Conservation (phyloP, 192 early-diverging fungal genomes). For the Backusella tarrabulga region DNA sequence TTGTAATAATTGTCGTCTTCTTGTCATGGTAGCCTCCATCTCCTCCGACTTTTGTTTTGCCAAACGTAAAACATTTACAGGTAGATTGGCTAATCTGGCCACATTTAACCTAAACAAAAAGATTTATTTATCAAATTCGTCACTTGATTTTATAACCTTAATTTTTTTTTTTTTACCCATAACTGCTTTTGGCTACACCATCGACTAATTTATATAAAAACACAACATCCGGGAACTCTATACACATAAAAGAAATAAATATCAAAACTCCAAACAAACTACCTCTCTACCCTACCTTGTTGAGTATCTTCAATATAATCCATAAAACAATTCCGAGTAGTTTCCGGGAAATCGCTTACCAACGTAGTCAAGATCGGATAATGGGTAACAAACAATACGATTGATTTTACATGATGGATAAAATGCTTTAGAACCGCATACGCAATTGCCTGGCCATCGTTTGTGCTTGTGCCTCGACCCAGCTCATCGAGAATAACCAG, state of each 20-base stretch:
- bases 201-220: slow-evolving; percentile 70
- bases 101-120: slow-evolving; percentile 56
- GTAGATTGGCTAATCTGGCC: slow-evolving; percentile 65
- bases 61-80: slow-evolving; percentile 41
- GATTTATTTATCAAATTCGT: slow-evolving; percentile 1
- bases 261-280: neutral
- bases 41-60: slow-evolving; percentile 59
- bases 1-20: neutral
- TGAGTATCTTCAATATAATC: slow-evolving; percentile 45
- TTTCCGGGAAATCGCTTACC: slow-evolving; percentile 31
- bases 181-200: slow-evolving; percentile 63
- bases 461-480: slow-evolving; percentile 75
- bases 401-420: slow-evolving; percentile 42
- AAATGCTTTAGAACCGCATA: slow-evolving; percentile 62
- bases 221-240: slow-evolving; percentile 39
- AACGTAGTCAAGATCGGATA: slow-evolving; percentile 65
- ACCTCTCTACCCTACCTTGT: slow-evolving; percentile 1
- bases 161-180: slow-evolving; percentile 52
- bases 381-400: slow-evolving; percentile 80
- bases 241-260: neutral
- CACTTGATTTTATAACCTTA: neutral
- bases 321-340: slow-evolving; percentile 48
- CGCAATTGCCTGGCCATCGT: slow-evolving; percentile 74
- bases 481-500: slow-evolving; percentile 82
- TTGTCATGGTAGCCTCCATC: slow-evolving; percentile 24